Evolutionary conservation across 148 eudicot species (phyloP).

Genomic region (Rhododendron vialii): DNA sequence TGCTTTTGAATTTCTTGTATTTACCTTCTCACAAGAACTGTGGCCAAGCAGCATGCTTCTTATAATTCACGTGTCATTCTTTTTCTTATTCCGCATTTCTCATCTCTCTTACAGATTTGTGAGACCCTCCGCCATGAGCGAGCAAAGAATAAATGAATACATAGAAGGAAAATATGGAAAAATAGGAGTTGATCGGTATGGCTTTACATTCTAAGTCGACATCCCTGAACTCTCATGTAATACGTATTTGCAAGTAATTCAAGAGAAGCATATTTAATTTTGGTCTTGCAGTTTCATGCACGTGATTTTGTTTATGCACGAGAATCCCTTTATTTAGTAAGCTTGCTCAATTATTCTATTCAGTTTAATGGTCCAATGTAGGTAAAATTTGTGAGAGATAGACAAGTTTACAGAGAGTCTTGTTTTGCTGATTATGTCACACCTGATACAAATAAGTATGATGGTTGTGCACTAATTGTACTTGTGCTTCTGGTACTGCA

Average conservation of each 20-base stretch:
- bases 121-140: constrained; percentile 79
- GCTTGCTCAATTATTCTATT: neutral
- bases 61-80: constrained; percentile 8
- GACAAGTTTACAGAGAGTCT: neutral
- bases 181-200: constrained; percentile 80
- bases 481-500: neutral
- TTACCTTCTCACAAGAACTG: neutral
- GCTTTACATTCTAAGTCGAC: neutral
- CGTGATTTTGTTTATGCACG: neutral
- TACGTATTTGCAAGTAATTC: neutral
- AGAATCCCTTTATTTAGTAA: neutral
- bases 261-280: neutral
- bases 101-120: constrained; percentile 70
- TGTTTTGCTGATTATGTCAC: neutral
- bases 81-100: constrained; percentile 4
- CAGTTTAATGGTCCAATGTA: neutral
- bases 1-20: neutral
- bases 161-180: constrained; percentile 93
- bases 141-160: constrained; percentile 65
- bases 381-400: neutral
- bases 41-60: neutral
- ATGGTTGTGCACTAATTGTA: neutral
- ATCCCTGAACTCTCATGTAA: neutral
- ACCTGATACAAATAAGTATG: neutral
- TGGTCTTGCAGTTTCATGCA: neutral